Base-by-base conservation (phyloP, 2,329 filamentous ascomycete species). In the Arthrinium phaeospermum region DNA sequence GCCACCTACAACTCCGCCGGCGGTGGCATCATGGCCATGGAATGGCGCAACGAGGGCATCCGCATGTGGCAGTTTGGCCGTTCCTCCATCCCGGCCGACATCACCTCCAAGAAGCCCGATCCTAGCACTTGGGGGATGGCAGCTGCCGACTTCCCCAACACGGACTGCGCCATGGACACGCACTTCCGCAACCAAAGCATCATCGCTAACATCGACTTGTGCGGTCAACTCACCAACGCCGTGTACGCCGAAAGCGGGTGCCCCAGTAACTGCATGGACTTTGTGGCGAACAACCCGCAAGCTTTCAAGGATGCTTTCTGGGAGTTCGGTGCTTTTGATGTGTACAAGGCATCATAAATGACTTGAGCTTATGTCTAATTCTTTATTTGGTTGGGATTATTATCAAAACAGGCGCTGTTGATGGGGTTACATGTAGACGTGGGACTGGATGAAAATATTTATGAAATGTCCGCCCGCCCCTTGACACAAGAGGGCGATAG, bases 171-270 rank as follows among this genome's bases (percentile, higher is more conserved):
- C 72, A 89, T 92, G 69, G 79, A 80, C 7, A 83, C 81, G 4
- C 89, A 92, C 77, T 92, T 93, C 79, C 84, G 81, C 71, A 93
- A 92, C 76, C 87, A 91, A 79, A 91, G 89, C 75, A 92, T 93
- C 75, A 86, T 92, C 74, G 86, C 86, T 57, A 92, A 93, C 76
- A 92, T 92, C 74, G 88, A 91, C 78, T 81, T 93, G 10, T 93
- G 91, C 75, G 91, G 91, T 0, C 80, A 87, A 53, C 83, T 89
- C 75, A 87, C 87, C 4, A 86, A 86, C 67, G 82, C 81, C 3
- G 80, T 82, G 46, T 90, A 86, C 76, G 80, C 81, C 2, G 75
- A 80, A 16, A 88, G 87, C 27, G 85, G 84, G 70, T 87, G 85
- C 76, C 85, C 89, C 0, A 85, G 84, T 30, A 90, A 85, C 71